Evolutionary conservation across 345 rosid genomes (phyloP).

Genomic region (Nephelium lappaceum): DNA sequence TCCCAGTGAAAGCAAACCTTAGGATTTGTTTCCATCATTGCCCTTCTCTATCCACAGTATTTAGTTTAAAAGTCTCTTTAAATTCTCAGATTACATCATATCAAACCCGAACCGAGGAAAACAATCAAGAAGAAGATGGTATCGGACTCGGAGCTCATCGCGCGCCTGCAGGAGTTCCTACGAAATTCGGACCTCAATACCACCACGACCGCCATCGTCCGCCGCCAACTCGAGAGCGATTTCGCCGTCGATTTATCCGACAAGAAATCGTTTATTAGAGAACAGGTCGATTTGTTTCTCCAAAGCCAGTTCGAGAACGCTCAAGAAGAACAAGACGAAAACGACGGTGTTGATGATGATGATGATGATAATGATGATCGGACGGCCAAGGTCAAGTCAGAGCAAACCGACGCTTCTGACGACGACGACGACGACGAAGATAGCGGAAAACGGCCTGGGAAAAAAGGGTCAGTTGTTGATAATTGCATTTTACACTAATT

Average conservation of each 20-base stretch:
- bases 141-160: slow-evolving; percentile 46
- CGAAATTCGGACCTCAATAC: slow-evolving; percentile 48
- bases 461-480: slow-evolving; percentile 38
- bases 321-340: slow-evolving; percentile 18
- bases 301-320: slow-evolving; percentile 37
- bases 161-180: slow-evolving; percentile 40
- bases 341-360: too few species aligned
- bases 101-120: slow-evolving; percentile 3
- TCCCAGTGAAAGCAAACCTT: background rate
- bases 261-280: slow-evolving; percentile 47
- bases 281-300: slow-evolving; percentile 50
- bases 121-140: slow-evolving; percentile 31
- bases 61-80: background rate
- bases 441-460: slow-evolving; percentile 23
- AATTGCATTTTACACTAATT: background rate
- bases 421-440: slow-evolving; percentile 21
- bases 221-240: slow-evolving; percentile 50
- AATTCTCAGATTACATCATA: background rate
- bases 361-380: slow-evolving; percentile 25
- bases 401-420: slow-evolving; percentile 27
- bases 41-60: background rate
- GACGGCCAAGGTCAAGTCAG: slow-evolving; percentile 27
- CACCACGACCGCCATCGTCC: slow-evolving; percentile 45
- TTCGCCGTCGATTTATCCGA: slow-evolving; percentile 51
- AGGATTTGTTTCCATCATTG: slow-evolving; percentile 14